Conservation (phyloP, 2,329 filamentous ascomycete genomes). For the Nannizzia gypsea region DNA sequence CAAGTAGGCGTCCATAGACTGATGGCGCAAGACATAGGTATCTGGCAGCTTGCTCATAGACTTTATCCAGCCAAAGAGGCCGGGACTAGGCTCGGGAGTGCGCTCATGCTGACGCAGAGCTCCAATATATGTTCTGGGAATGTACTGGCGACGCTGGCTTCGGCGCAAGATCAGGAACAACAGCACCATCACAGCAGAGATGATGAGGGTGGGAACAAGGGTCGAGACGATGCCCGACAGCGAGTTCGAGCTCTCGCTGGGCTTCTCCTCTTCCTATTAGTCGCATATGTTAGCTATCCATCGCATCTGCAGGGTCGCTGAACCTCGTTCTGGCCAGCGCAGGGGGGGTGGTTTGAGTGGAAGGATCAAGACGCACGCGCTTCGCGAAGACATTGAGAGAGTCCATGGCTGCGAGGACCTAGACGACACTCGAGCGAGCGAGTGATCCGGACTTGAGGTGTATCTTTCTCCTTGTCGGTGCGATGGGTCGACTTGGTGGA, state of each 20-base stretch:
- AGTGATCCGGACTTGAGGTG: no score
- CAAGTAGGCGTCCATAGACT: conserved; percentile 83
- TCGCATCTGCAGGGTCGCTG: not conserved
- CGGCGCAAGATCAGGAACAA: conserved; percentile 41
- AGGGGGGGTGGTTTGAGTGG: not conserved
- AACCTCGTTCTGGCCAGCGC: not conserved
- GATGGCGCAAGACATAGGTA: conserved; percentile 73
- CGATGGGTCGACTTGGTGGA: not conserved
- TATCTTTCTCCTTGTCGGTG: not conserved
- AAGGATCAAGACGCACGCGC: conserved; percentile 6
- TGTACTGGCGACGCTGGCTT: conserved; percentile 40
- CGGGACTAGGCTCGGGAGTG: conserved; percentile 47
- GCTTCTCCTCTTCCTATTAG: conserved; percentile 9
- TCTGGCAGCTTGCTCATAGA: conserved; percentile 58
- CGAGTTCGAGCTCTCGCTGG: conserved; percentile 17
- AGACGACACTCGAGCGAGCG: not conserved
- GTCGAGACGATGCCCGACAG: conserved; percentile 39
- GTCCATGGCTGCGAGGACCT: conserved; percentile 9
- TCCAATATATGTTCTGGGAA: conserved; percentile 45
- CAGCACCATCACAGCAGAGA: conserved; percentile 36
- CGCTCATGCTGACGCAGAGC: conserved; percentile 43
- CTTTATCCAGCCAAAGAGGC: conserved; percentile 55
- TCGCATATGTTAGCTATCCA: not conserved
- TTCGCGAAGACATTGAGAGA: conserved; percentile 10
- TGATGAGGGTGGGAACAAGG: conserved; percentile 36